Base-by-base conservation (phyloP, 225 moss, liverwort and hornwort genomes). In the Neckera pumila region DNA sequence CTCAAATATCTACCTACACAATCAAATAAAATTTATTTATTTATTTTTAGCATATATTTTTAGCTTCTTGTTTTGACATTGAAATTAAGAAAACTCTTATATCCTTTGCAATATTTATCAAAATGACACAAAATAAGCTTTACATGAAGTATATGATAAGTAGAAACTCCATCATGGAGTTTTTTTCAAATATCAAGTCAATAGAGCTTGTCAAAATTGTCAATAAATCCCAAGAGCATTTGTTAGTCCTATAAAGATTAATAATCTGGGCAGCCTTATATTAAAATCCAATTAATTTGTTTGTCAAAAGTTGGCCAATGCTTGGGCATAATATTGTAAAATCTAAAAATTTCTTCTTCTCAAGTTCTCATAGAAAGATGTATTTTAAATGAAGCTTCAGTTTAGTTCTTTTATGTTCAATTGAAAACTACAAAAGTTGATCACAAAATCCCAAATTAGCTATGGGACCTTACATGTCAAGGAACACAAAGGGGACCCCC, bases 391-490 rank as follows among this genome's bases (percentile, higher is more conserved):
- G 4, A n/a, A 17, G 7, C 21, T 67, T 67, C 6, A n/a, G 21
- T 12, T n/a, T n/a, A n/a, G n/a, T n/a, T n/a, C n/a, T n/a, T n/a
- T n/a, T n/a, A n/a, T n/a, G n/a, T n/a, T n/a, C 7, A n/a, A n/a
- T 0, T n/a, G 6, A 66, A 66, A 66, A n/a, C 12, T 3, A 36
- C 12, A 66, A 66, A 45, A 66, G 3, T 34, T 34, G 9, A 64
- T 34, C 10, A 5, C 1, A 34, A 34, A 34, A 65, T 34, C 1
- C 0, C 5, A 34, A 34, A 18, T 18, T 65, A 34, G 10, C 18
- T 10, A 65, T 10, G 10, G 34, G 8, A 1, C 3, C 10, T 1
- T 0, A 0, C 10, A 65, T 65, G 5, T 34, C 10, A 65, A 7
- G 17, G 33, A 64, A 64, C 2, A 33, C 5, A 33, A 64, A 33